Evolutionary conservation across 495 filamentous ascomycete genomes (phyloP), one percentile per base, ranked within the genome.

Genomic region (Daldinia concentrica): DNA sequence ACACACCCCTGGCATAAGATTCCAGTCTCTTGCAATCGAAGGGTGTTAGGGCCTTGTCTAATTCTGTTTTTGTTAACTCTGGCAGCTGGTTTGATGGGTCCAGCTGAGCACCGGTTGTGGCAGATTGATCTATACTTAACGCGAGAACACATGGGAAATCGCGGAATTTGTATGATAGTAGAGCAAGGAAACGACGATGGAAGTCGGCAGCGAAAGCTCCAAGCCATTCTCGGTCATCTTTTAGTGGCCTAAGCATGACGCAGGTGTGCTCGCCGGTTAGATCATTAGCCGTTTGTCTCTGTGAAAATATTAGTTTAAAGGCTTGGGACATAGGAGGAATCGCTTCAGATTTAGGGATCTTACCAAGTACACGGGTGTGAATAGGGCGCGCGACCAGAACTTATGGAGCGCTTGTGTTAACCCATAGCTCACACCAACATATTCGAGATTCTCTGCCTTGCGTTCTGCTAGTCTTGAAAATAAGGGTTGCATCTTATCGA

Each of bases 181-280:
- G 88, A 3, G 90, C 86, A 48, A 97, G 84, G 81, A 99, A 97
- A 30, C 96, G 89, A 62, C 87, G 88, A 69, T 98, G 95, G 86
- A 98, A 99, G 79, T 99, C 96, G 54, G 88, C 88, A 7, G 95
- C 85, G 74, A 94, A 99, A 8, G 93, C 93, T 37, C 91, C 92
- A 12, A 97, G 85, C 95, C 96, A 98, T 72, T 84, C 85, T 51
- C 82, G 84, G 70, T 97, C 93, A 12, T 81, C 86, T 43, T 88
- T 86, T 0, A 94, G 82, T 5, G 92, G 90, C 58, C 92, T 89
- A 34, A 99, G 86, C 96, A 99, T 99, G 36, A 99, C 94, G 78
- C 94, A 97, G 0, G 95, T 94, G 74, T 99, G 95, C 82, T 99
- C 96, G 68, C 96, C 96, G 0, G 95, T 99, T 27, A 99, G 86